Conservation (phyloP, 352 stramenopile genomes). For the Blastocystis sp. region DNA sequence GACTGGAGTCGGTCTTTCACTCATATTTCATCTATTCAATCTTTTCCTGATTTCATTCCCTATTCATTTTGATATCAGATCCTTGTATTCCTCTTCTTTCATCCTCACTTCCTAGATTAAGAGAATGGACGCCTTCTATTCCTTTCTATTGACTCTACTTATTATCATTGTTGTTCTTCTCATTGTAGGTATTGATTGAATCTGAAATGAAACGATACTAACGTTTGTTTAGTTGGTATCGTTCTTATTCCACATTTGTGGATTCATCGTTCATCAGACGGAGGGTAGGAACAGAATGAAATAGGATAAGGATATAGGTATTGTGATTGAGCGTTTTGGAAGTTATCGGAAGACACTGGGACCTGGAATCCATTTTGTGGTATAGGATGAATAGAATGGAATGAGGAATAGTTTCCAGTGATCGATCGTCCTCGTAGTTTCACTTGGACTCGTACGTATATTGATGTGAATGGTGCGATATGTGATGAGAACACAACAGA, state of each 20-base stretch:
- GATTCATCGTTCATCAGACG: slow-evolving; percentile 52
- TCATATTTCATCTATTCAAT: background rate
- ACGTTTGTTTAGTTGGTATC: background rate
- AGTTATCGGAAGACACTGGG: slow-evolving; percentile 58
- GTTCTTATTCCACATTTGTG: background rate
- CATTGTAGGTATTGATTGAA: background rate
- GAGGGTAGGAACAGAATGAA: background rate
- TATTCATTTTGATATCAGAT: background rate
- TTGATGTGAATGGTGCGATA: slow-evolving; percentile 42
- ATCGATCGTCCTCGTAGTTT: slow-evolving; percentile 59
- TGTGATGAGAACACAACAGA: slow-evolving; percentile 39
- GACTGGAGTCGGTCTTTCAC: background rate
- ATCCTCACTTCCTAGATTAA: background rate
- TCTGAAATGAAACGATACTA: background rate
- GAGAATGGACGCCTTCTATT: background rate
- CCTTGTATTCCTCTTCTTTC: background rate
- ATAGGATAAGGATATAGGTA: slow-evolving; percentile 37
- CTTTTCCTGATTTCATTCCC: too few species aligned
- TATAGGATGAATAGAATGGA: background rate
- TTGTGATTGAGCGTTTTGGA: slow-evolving; percentile 62
- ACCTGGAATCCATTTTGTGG: slow-evolving; percentile 59
- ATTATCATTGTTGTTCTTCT: background rate
- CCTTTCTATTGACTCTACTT: background rate
- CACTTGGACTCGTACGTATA: slow-evolving; percentile 57
- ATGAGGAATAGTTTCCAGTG: slow-evolving; percentile 50